A percentile compares a stretch with the other conserved stretches of the same genome.
phyloP scores from a whole-genome alignment of 2,329 filamentous ascomycete species.

The Penicillium rolfsii region DNA sequence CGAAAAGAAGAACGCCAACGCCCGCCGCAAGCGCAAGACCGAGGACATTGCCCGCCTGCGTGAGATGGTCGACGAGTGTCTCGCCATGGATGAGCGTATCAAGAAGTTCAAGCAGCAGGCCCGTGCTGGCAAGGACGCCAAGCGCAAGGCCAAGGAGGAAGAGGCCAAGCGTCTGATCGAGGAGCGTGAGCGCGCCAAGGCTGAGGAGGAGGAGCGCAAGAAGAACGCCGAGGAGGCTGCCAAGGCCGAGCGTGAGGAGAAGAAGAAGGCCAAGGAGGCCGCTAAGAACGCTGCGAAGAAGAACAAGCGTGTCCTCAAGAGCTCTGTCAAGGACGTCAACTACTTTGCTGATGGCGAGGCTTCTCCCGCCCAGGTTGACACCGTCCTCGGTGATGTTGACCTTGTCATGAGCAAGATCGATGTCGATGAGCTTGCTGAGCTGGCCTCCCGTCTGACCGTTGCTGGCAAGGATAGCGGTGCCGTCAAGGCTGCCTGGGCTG shows the following conservation, averaged over 20 bases:
- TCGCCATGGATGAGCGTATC: conserved; percentile 88
- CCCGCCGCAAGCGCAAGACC: conserved; percentile 98
- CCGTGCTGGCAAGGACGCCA: conserved; percentile 95
- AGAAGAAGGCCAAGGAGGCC: conserved; percentile 97
- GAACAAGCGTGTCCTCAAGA: conserved; percentile 97
- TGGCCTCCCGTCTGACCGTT: conserved; percentile 78
- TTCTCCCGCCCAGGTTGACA: conserved; percentile 76
- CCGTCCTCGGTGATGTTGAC: conserved; percentile 83
- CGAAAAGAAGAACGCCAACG: conserved; percentile 97
- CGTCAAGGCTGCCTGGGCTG: conserved; percentile 82
- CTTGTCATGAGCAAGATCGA: conserved; percentile 85
- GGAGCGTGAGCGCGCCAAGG: conserved; percentile 80
- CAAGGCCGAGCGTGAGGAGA: conserved; percentile 78
- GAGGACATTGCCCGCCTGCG: conserved; percentile 93
- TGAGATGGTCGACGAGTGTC: conserved; percentile 83
- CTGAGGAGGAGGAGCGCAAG: conserved; percentile 76
- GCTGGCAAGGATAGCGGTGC: conserved; percentile 76
- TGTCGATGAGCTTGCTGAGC: conserved; percentile 80
- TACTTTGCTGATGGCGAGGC: conserved; percentile 82
- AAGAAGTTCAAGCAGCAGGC: conserved; percentile 94
- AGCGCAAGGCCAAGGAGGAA: conserved; percentile 84
- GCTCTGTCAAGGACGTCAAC: conserved; percentile 94
- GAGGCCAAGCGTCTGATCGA: conserved; percentile 85
- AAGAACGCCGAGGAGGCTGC: conserved; percentile 85
- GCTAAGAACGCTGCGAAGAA: conserved; percentile 99